Evolutionary conservation across 768 basidiomycete species (phyloP), one percentile per base, ranked within the genome.

Genomic region (Amanita thiersii): DNA sequence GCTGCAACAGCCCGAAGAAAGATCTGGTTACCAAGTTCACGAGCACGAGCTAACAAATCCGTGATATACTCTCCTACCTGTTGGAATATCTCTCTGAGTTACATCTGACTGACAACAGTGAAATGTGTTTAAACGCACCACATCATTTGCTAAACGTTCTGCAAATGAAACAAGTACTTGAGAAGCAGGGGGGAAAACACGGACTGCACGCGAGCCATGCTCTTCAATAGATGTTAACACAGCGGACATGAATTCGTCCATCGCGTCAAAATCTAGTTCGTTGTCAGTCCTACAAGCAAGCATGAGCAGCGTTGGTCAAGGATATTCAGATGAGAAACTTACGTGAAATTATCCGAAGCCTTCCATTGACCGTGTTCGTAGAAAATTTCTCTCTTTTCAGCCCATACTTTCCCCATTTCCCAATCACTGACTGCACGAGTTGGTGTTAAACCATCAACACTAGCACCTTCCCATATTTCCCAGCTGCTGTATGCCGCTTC

Each of bases 401-500:
- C 81, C 89, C 94, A 99, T 12, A 93, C 82, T 49, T 89, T 83
- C 1, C 88, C 88, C 69, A 96, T 79, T 60, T 94, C 93, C 88
- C 88, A 93, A 44, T 89, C 85, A 59, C 68, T 24, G 52, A 59
- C 35, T 35, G 14, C 25, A 23, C 34, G 26, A n/a, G 28, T 9
- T 5, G 32, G 12, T 12, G 31, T 26, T 2, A 12, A 24, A 14
- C 29, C 30, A 6, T 37, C 44, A 21, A 43, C n/a, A 11, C 66
- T 58, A 9, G 46, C 44, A 10, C 50, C 60, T 42, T 72, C 70
- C 74, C 82, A 86, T 0, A 96, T 77, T 47, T 84, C 77, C 91
- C 91, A 97, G 53, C 86, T 83, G 0, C 86, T 76, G 42, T 77
- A 77, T 4, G 92, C 88, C 0, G 81, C 84, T 40, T 86, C 79